A percentile compares a stretch with the other conserved stretches of the same genome.
phyloP scores from a whole-genome alignment of 2,329 filamentous ascomycete genomes.

The Clonostachys chloroleuca region DNA sequence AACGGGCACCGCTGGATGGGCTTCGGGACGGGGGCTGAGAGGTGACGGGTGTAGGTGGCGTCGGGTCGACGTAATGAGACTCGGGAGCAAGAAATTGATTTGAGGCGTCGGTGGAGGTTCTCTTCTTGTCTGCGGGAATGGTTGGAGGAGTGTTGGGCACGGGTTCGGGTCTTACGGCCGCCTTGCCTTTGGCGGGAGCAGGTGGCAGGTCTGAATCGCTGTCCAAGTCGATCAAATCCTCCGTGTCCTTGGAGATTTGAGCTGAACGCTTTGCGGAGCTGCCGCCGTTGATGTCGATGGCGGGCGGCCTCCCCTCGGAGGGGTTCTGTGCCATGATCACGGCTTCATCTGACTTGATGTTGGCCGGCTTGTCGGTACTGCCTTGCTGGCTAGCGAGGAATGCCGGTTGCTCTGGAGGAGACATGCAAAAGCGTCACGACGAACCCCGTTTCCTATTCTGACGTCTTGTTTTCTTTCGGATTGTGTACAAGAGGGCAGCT shows the following conservation, averaged over 20 bases:
- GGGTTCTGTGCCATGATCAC: slow-evolving; percentile 12
- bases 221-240: not conserved
- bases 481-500: too few species aligned
- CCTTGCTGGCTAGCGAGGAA: slow-evolving; percentile 5
- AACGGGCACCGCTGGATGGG: slow-evolving; percentile 48
- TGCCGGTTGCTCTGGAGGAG: slow-evolving; percentile 22
- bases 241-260: not conserved
- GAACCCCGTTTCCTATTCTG: too few species aligned
- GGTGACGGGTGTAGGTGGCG: slow-evolving; percentile 48
- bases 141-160: not conserved
- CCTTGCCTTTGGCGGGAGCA: not conserved
- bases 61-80: slow-evolving; percentile 49
- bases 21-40: slow-evolving; percentile 56
- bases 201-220: not conserved
- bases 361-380: slow-evolving; percentile 3
- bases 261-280: not conserved
- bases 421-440: slow-evolving; percentile 19
- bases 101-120: slow-evolving; percentile 31
- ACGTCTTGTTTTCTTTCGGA: too few species aligned
- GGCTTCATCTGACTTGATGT: slow-evolving; percentile 17
- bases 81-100: slow-evolving; percentile 42
- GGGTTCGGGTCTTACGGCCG: not conserved
- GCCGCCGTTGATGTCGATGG: not conserved
- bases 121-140: slow-evolving; percentile 7
- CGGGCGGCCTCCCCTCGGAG: slow-evolving; percentile 10